These are phyloP conservation scores for Candolleomyces eurysporus DNA, from an alignment of 768 basidiomycete species.

Conservation along the genomic window DNA sequence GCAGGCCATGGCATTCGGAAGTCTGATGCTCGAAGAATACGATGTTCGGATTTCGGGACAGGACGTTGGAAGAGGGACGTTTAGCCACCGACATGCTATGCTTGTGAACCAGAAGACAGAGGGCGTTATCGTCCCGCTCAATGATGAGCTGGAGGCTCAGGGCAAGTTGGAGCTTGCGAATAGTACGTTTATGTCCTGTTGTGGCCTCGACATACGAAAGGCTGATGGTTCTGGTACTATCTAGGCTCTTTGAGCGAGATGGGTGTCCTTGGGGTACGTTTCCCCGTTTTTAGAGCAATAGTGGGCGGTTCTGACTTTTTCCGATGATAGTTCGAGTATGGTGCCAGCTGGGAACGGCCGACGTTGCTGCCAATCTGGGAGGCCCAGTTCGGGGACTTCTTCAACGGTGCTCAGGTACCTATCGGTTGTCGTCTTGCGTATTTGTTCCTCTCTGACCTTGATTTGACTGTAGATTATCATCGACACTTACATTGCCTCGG, in stretches of 20 bases:
- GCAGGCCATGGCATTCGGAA: constrained; percentile 85
- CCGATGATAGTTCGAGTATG: constrained; percentile 74
- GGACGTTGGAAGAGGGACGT: constrained; percentile 89
- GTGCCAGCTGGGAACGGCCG: constrained; percentile 86
- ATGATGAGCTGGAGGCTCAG: constrained; percentile 55
- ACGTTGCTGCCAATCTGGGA: constrained; percentile 87
- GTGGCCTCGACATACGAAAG: neutral
- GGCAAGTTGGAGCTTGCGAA: constrained; percentile 86
- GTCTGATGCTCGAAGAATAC: constrained; percentile 76
- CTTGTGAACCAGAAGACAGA: constrained; percentile 86
- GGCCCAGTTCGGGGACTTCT: constrained; percentile 94
- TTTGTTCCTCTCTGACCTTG: neutral
- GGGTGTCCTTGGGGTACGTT: constrained; percentile 79
- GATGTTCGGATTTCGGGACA: constrained; percentile 91
- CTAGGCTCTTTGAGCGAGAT: constrained; percentile 85
- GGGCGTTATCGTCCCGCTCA: constrained; percentile 76
- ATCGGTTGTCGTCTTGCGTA: constrained; percentile 23
- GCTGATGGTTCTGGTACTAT: neutral
- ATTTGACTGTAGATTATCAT: constrained; percentile 57
- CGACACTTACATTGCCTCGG: constrained; percentile 83
- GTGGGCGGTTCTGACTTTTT: neutral
- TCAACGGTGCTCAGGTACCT: constrained; percentile 72
- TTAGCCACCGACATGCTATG: constrained; percentile 91
- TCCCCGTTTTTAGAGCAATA: neutral
- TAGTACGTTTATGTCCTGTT: constrained; percentile 45